A percentile compares a stretch with the other conserved stretches of the same genome.
phyloP scores from a whole-genome alignment of 352 stramenopile species.

The Phytophthora idaei region DNA sequence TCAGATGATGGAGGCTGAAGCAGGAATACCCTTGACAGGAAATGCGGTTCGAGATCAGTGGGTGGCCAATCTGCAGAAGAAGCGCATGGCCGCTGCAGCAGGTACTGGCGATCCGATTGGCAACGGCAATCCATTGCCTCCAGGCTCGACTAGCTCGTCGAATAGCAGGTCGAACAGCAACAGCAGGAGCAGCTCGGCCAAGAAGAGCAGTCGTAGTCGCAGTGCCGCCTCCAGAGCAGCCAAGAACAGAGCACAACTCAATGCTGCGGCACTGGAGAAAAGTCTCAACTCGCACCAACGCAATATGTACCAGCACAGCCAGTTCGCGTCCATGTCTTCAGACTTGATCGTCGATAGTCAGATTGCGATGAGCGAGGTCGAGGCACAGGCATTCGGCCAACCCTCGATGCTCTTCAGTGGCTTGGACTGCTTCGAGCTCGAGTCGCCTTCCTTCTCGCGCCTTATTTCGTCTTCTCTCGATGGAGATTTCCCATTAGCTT shows the following conservation, averaged over 20 bases:
- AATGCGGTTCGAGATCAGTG: conserved; percentile 85
- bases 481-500: conserved; percentile 24
- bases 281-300: conserved; percentile 40
- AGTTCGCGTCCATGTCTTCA: conserved; percentile 37
- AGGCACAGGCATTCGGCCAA: conserved; percentile 30
- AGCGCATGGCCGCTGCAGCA: conserved; percentile 48
- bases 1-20: conserved; percentile 38
- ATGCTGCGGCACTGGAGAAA: conserved; percentile 35
- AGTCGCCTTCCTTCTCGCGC: conserved; percentile 66
- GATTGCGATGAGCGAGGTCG: conserved; percentile 33
- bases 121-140: conserved; percentile 31
- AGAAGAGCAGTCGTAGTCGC: conserved; percentile 37
- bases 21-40: conserved; percentile 17
- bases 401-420: conserved; percentile 64
- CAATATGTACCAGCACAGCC: conserved; percentile 39
- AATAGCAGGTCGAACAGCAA: conserved; percentile 28
- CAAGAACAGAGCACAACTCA: conserved; percentile 22
- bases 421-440: conserved; percentile 69
- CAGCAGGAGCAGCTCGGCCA: conserved; percentile 29
- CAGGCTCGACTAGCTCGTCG: conserved; percentile 4
- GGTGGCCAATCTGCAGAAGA: conserved; percentile 88
- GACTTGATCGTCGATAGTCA: conserved; percentile 38
- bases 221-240: conserved; percentile 15
- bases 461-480: conserved; percentile 45
- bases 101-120: conserved; percentile 29